Evolutionary conservation across 345 rosid genomes (phyloP), one percentile per base, ranked within the genome.

Genomic region (Mallotus nudiflorus): DNA sequence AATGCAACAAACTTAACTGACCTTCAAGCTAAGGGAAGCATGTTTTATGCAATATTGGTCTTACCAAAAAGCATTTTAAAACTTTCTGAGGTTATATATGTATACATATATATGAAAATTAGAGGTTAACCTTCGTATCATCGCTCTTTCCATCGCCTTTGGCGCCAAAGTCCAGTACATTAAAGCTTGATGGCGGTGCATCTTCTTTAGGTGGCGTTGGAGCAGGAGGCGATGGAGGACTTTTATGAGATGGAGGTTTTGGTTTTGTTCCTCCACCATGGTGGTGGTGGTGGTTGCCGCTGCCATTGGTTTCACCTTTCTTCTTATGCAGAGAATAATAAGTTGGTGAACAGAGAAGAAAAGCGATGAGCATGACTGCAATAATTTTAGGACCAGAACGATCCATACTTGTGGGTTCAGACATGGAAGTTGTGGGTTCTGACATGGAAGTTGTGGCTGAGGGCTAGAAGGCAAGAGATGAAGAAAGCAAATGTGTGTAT

Each of bases 151-250:
- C 97, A 73, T 91, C 86, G 28, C 98, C 98, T 71, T 82, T 86
- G 50, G 98, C 98, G 15, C 97, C 97, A 75, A 87, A 93, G 73
- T 87, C 78, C 44, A 85, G 72, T 68, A 94, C 98, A 69, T 91
- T 83, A 50, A 87, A 88, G 46, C 28, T 51, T 18, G 75, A 27
- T 40, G 81, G 73, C 48, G 85, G 82, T 16, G 68, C 33, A 9
- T 58, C 64, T 37, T 70, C 69, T 44, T 63, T 65, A n/a, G 79
- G 67, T 11, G 93, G 88, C 39, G 22, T 67, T 19, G 86, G 77
- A 51, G 50, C 33, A n/a, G 76, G 71, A 31, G 71, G 78, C 61
- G 39, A 28, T 33, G 76, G 74, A 42, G 73, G 72, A 42, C 73
- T 33, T 69, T 73, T 65, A 33, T 76, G 79, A 11, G 86, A 70